A percentile compares a stretch with the other conserved stretches of the same genome.
These are phyloP conservation scores for Mentha longifolia DNA, from an alignment of 257 asterid genomes.

Conservation along the genomic window DNA sequence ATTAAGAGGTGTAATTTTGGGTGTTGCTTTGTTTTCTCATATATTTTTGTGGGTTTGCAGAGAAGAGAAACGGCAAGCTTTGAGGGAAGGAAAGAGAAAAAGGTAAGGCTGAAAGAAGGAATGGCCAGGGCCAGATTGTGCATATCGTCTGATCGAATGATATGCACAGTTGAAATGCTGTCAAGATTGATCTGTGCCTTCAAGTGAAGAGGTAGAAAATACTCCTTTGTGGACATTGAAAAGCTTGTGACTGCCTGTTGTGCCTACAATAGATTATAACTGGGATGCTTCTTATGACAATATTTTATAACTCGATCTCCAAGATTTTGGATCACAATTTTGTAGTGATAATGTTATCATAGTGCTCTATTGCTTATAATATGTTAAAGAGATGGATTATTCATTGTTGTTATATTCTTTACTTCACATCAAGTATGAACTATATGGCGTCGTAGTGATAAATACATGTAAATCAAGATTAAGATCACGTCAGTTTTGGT, in stretches of 20 bases:
- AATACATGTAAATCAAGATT: not conserved
- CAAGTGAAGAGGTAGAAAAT: slow-evolving; percentile 2
- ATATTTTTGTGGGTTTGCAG: slow-evolving; percentile 45
- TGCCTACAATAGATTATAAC: not conserved
- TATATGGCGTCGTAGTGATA: no score
- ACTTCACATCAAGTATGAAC: not conserved
- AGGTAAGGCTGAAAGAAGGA: slow-evolving; percentile 31
- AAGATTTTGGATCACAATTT: slow-evolving; percentile 24
- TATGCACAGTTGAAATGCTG: slow-evolving; percentile 1
- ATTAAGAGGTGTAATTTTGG: not conserved
- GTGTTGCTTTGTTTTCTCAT: not conserved
- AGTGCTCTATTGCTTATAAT: not conserved
- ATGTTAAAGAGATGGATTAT: not conserved
- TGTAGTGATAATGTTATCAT: slow-evolving; percentile 13
- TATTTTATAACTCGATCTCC: not conserved
- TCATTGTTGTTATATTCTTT: not conserved
- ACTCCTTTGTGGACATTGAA: not conserved
- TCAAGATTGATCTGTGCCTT: not conserved
- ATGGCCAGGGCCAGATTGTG: slow-evolving; percentile 6
- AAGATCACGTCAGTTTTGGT: not conserved
- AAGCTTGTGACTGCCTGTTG: not conserved
- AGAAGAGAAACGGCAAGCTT: slow-evolving; percentile 65
- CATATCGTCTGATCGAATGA: not conserved
- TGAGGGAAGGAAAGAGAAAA: slow-evolving; percentile 56
- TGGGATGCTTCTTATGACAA: not conserved